Evolutionary conservation across 1,139 yeast genomes (phyloP), one percentile per base, ranked within the genome.

Genomic region (Pichia kudriavzevii): DNA sequence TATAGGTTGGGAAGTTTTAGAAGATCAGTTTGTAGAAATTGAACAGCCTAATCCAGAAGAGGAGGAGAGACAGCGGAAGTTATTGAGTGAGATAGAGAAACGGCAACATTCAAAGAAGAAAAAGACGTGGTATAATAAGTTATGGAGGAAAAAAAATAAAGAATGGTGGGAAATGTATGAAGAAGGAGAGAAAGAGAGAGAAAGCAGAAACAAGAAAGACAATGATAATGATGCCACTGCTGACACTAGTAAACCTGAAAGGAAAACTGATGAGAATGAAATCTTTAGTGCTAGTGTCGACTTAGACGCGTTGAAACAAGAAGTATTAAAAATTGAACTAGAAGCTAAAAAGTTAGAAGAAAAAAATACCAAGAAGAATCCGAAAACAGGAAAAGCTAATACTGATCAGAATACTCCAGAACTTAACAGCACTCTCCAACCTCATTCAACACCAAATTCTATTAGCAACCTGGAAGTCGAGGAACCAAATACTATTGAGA

Each of bases 1-100:
- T 32, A 54, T 83, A 28, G 87, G 84, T 8, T 83, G 94, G 78
- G 82, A 84, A 42, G 83, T 91, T 3, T 58, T 87, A 33, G 75
- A 82, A 46, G 98, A 91, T 44, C 95, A 88, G 54, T 91, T 93
- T 56, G 79, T 83, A 12, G 99, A 93, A 58, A 88, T 93, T 45
- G 97, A 88, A 53, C 96, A 91, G 50, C 94, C 96, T 0, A 95
- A 91, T 56, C 87, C 94, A 3, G 95, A 84, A 46, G 78, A 80
- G 52, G 72, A 77, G 15, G 87, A 85, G 47, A 75, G 81, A 46
- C 93, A 87, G 50, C 67, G 95, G 41, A 78, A 84, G 52, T 65
- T 91, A 47, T 69, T 91, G 15, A 66, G 69, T 39, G 97, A 91
- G 52, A 82, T 87, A 48, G 95, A 85, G 45, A 87, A 80, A 47